Conservation (phyloP, 1,284 basidiomycete species). For the Ganoderma sinense region DNA sequence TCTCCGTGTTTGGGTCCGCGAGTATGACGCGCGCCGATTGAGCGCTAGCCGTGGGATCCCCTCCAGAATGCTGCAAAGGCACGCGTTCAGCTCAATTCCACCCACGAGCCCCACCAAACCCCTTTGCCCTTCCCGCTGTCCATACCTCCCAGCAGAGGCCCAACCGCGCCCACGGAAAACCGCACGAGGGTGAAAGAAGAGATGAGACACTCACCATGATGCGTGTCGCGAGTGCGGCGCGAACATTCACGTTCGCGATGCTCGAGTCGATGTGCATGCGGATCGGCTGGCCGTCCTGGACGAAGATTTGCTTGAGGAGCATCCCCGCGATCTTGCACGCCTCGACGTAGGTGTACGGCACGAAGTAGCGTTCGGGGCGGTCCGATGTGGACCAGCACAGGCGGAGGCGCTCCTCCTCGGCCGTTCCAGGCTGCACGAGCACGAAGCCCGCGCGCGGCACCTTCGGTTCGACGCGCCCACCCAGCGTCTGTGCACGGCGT, state of each 20-base stretch:
- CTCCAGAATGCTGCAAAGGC: slow-evolving; percentile 71
- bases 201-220: slow-evolving; percentile 64
- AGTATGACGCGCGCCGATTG: slow-evolving; percentile 76
- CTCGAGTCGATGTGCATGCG: slow-evolving; percentile 80
- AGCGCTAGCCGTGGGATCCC: slow-evolving; percentile 69
- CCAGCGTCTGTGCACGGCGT: slow-evolving; percentile 56
- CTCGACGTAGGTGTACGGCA: slow-evolving; percentile 80
- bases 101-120: not conserved
- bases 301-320: slow-evolving; percentile 77
- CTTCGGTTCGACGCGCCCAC: slow-evolving; percentile 78
- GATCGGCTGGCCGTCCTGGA: slow-evolving; percentile 66
- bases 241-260: slow-evolving; percentile 76
- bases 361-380: slow-evolving; percentile 76
- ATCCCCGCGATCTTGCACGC: slow-evolving; percentile 78
- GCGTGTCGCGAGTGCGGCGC: slow-evolving; percentile 65
- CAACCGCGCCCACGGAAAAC: not conserved
- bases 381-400: slow-evolving; percentile 71
- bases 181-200: not conserved
- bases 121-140: not conserved
- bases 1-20: slow-evolving; percentile 77
- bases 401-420: slow-evolving; percentile 75
- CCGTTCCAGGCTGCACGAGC: slow-evolving; percentile 68
- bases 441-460: slow-evolving; percentile 79
- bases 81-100: slow-evolving; percentile 14
- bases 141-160: too few relatives aligned